Base-by-base conservation (phyloP, 176 grass and related monocot species). In the Triticum dicoccoides region DNA sequence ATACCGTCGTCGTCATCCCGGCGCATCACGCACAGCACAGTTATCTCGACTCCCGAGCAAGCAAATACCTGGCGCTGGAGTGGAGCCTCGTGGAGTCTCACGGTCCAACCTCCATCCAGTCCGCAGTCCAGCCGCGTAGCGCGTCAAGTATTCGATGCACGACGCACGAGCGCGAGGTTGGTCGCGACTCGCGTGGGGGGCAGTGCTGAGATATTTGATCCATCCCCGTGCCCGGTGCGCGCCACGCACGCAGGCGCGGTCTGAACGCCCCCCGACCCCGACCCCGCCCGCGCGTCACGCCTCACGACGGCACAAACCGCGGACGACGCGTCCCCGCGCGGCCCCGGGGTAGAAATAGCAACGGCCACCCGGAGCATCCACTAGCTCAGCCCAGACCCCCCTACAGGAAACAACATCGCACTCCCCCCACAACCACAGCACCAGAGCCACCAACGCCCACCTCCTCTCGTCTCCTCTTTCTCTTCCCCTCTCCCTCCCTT, bases 381-480 rank as follows among this genome's bases (percentile, higher is more conserved):
- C 71, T 73, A 47, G 11, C 32, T 25, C 52, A 15, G 17, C 52
- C 5, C 51, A 17, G 14, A 17, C 52, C 79, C 65, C 51, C 63
- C 39, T 70, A 18, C 49, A 80, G 79, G 83, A 90, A 78, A 86
- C 87, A 80, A 76, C 88, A 85, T 41, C 83, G 51, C 88, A 74
- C 73, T 34, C 51, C 9, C 6, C 54, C 2, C 54, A 20, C 49
- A 15, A 6, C 51, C 37, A 38, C 37, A 38, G 6, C 37, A 3
- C 17, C 15, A 20, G 5, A 20, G 52, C 79, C 62, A 82, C 62
- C 39, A 32, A 11, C 51, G 15, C 66, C 44, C 3, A 51, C 44
- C 4, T 21, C n/a, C 1, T 47, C 45, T 7, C n/a, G 1, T 47
- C 45, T 18, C 51, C 45, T 18, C 51, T 17, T 54, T 9, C 42